These are phyloP conservation scores for Paramecium sexaurelia DNA, from an alignment of 73 alveolate species.

Conservation along the genomic window DNA sequence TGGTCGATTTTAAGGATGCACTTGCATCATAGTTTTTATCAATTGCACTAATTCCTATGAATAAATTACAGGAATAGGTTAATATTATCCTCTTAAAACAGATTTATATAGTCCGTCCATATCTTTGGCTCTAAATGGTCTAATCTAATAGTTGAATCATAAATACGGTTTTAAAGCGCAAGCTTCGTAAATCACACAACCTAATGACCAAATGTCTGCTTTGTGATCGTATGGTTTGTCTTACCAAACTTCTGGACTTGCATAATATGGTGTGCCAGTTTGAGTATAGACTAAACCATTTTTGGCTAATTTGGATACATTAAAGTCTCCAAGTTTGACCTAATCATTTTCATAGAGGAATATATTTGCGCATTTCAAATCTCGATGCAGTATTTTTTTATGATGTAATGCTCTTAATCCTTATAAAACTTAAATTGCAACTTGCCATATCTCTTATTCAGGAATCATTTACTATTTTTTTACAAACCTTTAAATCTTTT, in stretches of 20 bases:
- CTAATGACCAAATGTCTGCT: conserved; percentile 92
- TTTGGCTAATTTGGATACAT: conserved; percentile 79
- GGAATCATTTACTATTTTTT: conserved; percentile 73
- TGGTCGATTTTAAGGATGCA: conserved; percentile 72
- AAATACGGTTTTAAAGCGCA: conserved; percentile 74
- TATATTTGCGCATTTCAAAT: conserved; percentile 84
- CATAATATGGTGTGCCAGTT: conserved; percentile 89
- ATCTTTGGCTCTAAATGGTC: conserved; percentile 87
- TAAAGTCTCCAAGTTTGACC: conserved; percentile 85
- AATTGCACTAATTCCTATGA: conserved; percentile 69
- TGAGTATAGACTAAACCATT: conserved; percentile 79
- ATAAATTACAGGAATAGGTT: conserved; percentile 72
- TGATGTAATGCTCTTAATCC: conserved; percentile 84
- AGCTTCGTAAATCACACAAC: conserved; percentile 88
- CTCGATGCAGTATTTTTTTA: conserved; percentile 84
- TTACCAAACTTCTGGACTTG: conserved; percentile 89
- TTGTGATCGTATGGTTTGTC: conserved; percentile 86
- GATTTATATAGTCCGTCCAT: conserved; percentile 82
- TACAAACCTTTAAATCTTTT: conserved; percentile 69
- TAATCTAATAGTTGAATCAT: neutral
- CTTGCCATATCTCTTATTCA: conserved; percentile 80
- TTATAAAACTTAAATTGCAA: conserved; percentile 77
- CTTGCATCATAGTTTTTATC: conserved; percentile 65
- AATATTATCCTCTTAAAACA: conserved; percentile 78
- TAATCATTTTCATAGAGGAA: conserved; percentile 80